phyloP scores from a whole-genome alignment of 768 basidiomycete species.

The Mycena indigotica region DNA sequence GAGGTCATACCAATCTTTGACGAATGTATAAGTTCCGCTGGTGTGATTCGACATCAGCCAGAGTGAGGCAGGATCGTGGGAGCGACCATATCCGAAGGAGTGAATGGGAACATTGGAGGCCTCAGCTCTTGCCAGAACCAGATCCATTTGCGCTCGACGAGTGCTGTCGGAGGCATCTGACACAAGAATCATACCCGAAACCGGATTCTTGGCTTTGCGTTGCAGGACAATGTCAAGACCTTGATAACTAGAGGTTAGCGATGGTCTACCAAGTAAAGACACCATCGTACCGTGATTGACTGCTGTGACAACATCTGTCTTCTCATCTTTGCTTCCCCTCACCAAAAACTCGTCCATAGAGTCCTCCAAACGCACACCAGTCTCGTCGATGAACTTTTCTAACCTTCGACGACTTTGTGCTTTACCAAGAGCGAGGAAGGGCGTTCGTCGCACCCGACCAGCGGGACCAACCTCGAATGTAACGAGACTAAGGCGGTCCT shows the following conservation, averaged over 20 bases:
- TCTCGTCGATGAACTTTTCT: constrained; percentile 76
- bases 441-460: constrained; percentile 88
- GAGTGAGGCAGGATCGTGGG: constrained; percentile 95
- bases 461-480: constrained; percentile 89
- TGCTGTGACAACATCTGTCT: constrained; percentile 97
- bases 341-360: constrained; percentile 58
- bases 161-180: constrained; percentile 93
- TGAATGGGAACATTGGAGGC: constrained; percentile 97
- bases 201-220: constrained; percentile 86
- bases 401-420: constrained; percentile 70
- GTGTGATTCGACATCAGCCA: constrained; percentile 99
- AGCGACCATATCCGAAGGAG: constrained; percentile 94
- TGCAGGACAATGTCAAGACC: constrained; percentile 94
- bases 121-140: constrained; percentile 94
- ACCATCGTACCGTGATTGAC: constrained; percentile 79
- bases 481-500: constrained; percentile 86
- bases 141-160: constrained; percentile 95
- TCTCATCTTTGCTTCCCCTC: constrained; percentile 82
- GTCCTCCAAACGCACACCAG: constrained; percentile 48
- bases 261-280: not conserved
- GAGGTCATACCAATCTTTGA: constrained; percentile 97
- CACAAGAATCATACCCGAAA: constrained; percentile 90
- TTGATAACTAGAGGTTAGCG: constrained; percentile 29
- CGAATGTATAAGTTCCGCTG: constrained; percentile 95
- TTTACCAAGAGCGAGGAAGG: constrained; percentile 78